Evolutionary conservation across 306 rosid species (phyloP).

Genomic region (Oemleria cerasiformis): DNA sequence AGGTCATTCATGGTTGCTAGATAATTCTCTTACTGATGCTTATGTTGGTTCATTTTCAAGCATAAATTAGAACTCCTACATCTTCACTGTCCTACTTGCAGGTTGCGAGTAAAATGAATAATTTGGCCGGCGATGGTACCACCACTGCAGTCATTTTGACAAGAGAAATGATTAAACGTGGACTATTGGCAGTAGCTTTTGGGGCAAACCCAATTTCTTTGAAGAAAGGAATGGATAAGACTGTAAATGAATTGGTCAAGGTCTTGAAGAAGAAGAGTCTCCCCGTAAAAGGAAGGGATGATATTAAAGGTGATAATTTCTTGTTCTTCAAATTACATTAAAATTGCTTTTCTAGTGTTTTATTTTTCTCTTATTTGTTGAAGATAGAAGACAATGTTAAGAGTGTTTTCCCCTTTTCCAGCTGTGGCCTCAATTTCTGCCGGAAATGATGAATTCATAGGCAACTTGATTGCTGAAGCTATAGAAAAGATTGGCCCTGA

Average conservation of each 20-base stretch:
- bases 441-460: conserved; percentile 84
- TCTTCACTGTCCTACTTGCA: conserved; percentile 36
- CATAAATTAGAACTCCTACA: conserved; percentile 18
- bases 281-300: conserved; percentile 80
- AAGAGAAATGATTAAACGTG: conserved; percentile 76
- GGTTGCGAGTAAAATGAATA: conserved; percentile 95
- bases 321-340: conserved; percentile 28
- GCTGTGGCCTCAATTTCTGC: conserved; percentile 92
- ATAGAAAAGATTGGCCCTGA: conserved; percentile 85
- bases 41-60: conserved; percentile 19
- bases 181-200: conserved; percentile 71
- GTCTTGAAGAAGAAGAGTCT: conserved; percentile 70
- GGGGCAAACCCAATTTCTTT: conserved; percentile 89
- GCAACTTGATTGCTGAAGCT: conserved; percentile 83
- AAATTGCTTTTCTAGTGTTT: neutral
- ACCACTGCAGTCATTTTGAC: conserved; percentile 91
- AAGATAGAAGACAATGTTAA: neutral
- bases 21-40: conserved; percentile 26
- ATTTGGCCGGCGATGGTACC: conserved; percentile 95
- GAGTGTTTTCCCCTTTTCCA: conserved; percentile 33
- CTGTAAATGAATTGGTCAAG: conserved; percentile 67
- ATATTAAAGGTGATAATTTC: conserved; percentile 63
- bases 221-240: conserved; percentile 91
- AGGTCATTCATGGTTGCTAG: conserved; percentile 75
- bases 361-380: neutral